Percentiles rank a stretch among this genome's conserved stretches.
Conservation (phyloP, 768 basidiomycete species). For the Piloderma croceum region DNA sequence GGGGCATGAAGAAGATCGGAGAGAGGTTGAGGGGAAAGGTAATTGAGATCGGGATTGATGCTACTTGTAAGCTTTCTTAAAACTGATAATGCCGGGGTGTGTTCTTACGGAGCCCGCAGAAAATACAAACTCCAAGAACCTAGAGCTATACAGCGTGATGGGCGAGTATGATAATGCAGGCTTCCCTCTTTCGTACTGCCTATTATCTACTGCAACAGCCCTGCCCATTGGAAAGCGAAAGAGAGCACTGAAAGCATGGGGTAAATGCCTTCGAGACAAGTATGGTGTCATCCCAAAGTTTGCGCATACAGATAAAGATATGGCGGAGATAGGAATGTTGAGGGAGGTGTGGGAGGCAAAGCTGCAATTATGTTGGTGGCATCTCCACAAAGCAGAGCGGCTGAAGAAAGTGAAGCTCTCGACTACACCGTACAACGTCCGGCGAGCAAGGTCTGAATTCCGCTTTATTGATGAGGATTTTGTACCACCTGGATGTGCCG, state of each 20-base stretch:
- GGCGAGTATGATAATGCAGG: conserved; percentile 19
- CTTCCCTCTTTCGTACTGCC: conserved; percentile 18
- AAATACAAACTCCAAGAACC: conserved; percentile 15
- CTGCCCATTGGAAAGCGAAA: conserved; percentile 15
- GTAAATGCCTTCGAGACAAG: conserved; percentile 4
- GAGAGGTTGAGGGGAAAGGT: conserved; percentile 2
- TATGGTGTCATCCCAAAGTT: conserved; percentile 9
- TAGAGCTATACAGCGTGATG: conserved; percentile 20
- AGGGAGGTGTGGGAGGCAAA: conserved; percentile 5
- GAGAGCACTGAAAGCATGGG: conserved; percentile 14
- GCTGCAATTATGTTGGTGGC: conserved; percentile 21
- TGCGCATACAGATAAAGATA: conserved; percentile 15
- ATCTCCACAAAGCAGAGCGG: conserved; percentile 13
- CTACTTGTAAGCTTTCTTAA: conserved; percentile 12
- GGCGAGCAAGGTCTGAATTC: conserved; percentile 14
- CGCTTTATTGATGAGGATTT: conserved; percentile 16
- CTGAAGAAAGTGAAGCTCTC: conserved; percentile 16
- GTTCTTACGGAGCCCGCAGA: conserved; percentile 1
- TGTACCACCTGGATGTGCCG: conserved; percentile 12
- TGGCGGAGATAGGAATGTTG: conserved; percentile 4
- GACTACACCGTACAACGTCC: conserved; percentile 19
- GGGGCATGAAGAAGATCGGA: conserved; percentile 18
- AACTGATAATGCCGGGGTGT: not conserved
- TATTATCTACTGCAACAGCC: conserved; percentile 18
- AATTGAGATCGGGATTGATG: conserved; percentile 11